phyloP scores from a whole-genome alignment of 2,329 filamentous ascomycete genomes.

The Trichoderma guizhouense region DNA sequence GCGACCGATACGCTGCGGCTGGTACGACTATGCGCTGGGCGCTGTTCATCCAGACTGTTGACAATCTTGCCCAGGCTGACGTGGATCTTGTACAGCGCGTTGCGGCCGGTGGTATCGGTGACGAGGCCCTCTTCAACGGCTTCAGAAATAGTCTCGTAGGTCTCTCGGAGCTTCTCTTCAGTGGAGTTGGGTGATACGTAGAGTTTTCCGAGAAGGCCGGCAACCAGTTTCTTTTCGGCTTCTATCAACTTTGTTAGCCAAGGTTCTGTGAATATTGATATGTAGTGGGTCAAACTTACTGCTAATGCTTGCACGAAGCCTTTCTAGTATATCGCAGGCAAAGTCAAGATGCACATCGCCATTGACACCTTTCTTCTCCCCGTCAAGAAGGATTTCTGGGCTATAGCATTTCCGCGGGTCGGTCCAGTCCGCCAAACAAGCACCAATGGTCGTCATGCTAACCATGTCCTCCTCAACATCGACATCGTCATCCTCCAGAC shows the following conservation, averaged over 20 bases:
- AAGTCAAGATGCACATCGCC: constrained; percentile 79
- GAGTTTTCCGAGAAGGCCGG: constrained; percentile 76
- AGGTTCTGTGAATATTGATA: not conserved
- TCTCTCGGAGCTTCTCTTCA: constrained; percentile 54
- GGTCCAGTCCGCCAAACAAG: constrained; percentile 90
- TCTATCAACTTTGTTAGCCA: constrained; percentile 46
- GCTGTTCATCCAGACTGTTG: constrained; percentile 52
- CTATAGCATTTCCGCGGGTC: constrained; percentile 77
- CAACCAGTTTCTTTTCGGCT: constrained; percentile 81
- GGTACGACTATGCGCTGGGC: constrained; percentile 36
- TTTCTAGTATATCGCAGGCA: constrained; percentile 72
- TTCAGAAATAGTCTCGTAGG: constrained; percentile 56
- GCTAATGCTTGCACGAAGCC: constrained; percentile 61
- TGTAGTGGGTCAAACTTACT: constrained; percentile 52
- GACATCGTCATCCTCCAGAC: constrained; percentile 69
- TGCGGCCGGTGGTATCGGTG: constrained; percentile 59
- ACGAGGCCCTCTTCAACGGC: constrained; percentile 62
- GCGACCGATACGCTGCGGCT: constrained; percentile 45
- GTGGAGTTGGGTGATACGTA: constrained; percentile 68
- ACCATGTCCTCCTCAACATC: constrained; percentile 77
- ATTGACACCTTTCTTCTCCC: constrained; percentile 62
- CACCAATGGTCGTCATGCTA: constrained; percentile 70
- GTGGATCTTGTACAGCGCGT: constrained; percentile 66
- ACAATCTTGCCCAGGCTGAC: constrained; percentile 66
- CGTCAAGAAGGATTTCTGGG: constrained; percentile 48